Evolutionary conservation across 2,329 filamentous ascomycete species (phyloP).

Genomic region (Phialophora expanda): DNA sequence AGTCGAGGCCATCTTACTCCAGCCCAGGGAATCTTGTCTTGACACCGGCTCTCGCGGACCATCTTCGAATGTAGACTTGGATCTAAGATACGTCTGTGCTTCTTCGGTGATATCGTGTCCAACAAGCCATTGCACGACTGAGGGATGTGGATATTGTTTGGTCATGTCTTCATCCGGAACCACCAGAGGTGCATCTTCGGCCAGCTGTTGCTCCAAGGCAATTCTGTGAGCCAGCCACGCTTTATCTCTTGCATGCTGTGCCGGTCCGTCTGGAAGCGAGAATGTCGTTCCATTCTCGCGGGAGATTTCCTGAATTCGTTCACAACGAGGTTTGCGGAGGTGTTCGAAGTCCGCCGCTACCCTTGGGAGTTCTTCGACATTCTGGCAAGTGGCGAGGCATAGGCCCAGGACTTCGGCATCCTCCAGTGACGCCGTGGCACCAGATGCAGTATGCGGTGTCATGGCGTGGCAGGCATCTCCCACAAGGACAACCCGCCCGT

Average conservation of each 20-base stretch:
- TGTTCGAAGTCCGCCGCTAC: constrained; percentile 12
- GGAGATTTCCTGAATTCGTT: constrained; percentile 22
- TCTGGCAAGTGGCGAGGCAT: constrained; percentile 1
- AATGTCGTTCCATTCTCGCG: constrained; percentile 20
- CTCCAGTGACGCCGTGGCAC: constrained; percentile 52
- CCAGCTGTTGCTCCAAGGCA: constrained; percentile 12
- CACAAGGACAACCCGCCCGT: constrained; percentile 45
- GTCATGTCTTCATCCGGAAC: constrained; percentile 16
- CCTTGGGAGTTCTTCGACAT: constrained; percentile 5
- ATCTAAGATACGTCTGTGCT: constrained; percentile 7
- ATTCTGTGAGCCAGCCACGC: not conserved
- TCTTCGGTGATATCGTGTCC: constrained; percentile 20
- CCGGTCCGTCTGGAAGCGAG: constrained; percentile 17
- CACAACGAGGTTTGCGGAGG: constrained; percentile 24
- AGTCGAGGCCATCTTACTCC: not conserved
- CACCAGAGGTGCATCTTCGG: constrained; percentile 6
- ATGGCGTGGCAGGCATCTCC: constrained; percentile 54
- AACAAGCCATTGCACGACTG: constrained; percentile 23
- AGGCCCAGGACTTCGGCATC: constrained; percentile 43
- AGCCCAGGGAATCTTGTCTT: not conserved
- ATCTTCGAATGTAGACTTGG: not conserved
- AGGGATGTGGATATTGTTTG: constrained; percentile 17
- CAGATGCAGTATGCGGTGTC: constrained; percentile 51
- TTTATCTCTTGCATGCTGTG: constrained; percentile 16
- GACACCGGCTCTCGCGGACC: not conserved